Base-by-base conservation (phyloP, 208 protist species). In the Acanthamoeba sp. region DNA sequence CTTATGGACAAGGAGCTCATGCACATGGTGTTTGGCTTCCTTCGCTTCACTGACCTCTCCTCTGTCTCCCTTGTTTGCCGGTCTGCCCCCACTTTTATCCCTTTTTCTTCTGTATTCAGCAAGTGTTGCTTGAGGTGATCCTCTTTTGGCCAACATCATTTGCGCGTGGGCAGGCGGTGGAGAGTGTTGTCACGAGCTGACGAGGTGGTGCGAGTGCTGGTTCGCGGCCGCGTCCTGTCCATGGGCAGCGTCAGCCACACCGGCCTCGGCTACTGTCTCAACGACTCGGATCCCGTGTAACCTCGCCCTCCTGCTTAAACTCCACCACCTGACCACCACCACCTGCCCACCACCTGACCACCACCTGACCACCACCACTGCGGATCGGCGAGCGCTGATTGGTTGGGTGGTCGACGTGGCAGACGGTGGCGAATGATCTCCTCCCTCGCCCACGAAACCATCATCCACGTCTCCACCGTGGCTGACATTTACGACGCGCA, bases 11-110 rank as follows among this genome's bases (percentile, higher is more conserved):
- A 73, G 64, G 64, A 73, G 34, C 64, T 73, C 64, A 73, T 73
- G 64, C 64, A 73, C 64, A 73, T 73, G 10, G 64, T 73, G 64
- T 40, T 73, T 40, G 34, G 64, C 64, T 73, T 73, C 64, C 64
- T 73, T 0, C 10, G 14, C 14, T 38, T 73, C 32, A 22, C 64
- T 10, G n/a, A 73, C 64, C 64, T 73, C 10, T 1, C 32, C 64
- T 73, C 64, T 7, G 64, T 40, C 10, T 32, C 64, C 34, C 10
- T 7, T 29, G 64, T 73, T 0, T 73, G 64, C 29, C 0, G 64
- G 64, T 73, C 12, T 2, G 1, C 4, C 34, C 18, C n/a, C 6
- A 40, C 12, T 36, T 73, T 73, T 40, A 73, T 40, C 20, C n/a
- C 14, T 73, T 1, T 73, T 18, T 40, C 14, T 73, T 1, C 7